Evolutionary conservation across 2,329 filamentous ascomycete genomes (phyloP).

Genomic region (Fusarium sp.): DNA sequence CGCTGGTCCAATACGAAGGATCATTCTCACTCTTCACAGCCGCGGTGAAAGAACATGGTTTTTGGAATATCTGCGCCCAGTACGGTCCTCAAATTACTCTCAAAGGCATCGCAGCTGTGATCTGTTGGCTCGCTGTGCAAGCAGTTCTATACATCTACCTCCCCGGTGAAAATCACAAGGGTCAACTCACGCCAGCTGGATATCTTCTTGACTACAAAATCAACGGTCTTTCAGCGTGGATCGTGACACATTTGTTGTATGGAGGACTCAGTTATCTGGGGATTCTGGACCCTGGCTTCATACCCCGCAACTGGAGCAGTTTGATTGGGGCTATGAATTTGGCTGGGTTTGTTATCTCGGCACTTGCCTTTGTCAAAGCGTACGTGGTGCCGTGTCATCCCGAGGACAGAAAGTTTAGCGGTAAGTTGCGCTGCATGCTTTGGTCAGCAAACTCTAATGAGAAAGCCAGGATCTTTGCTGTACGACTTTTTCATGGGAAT

Average conservation of each 20-base stretch:
- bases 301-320: constrained; percentile 57
- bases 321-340: constrained; percentile 55
- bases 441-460: constrained; percentile 6
- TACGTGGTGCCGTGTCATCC: constrained; percentile 54
- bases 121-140: constrained; percentile 29
- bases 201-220: constrained; percentile 56
- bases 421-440: constrained; percentile 33
- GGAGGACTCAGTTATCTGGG: constrained; percentile 44
- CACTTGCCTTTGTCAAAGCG: constrained; percentile 54
- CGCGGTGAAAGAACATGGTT: constrained; percentile 19
- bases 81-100: constrained; percentile 30
- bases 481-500: constrained; percentile 62
- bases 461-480: constrained; percentile 48
- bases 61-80: constrained; percentile 32
- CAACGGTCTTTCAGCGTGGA: constrained; percentile 57
- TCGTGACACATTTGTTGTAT: constrained; percentile 53
- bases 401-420: constrained; percentile 57
- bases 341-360: constrained; percentile 45
- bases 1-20: constrained; percentile 38
- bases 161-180: constrained; percentile 41
- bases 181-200: constrained; percentile 58
- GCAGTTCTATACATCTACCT: constrained; percentile 29
- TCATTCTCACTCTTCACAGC: constrained; percentile 27
- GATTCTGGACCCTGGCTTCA: constrained; percentile 53
- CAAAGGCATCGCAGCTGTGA: constrained; percentile 24